Base-by-base conservation (phyloP, 1,139 yeast species). In the Arxiozyma bovina region DNA sequence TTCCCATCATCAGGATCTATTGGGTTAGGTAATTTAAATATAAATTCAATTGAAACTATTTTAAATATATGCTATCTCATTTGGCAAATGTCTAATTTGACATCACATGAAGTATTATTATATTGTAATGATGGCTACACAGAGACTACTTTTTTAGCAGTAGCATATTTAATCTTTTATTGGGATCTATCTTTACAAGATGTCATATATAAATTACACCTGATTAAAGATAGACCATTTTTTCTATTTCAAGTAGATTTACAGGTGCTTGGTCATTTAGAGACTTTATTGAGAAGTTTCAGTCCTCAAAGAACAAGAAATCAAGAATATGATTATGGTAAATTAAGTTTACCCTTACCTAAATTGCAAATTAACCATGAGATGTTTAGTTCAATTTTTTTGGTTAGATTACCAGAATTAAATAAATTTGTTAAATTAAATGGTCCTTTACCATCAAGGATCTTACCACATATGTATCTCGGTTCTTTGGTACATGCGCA, bases 81-180 rank as follows among this genome's bases (percentile, higher is more conserved):
- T 38, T 59, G 63, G 53, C 57, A 57, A 42, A 50, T 63, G 11
- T 58, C 65, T 4, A 48, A 52, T 12, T 30, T 51, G 17, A 59
- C 60, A 15, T 18, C 38, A 9, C 25, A 53, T 38, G 55, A 57
- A 4, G 55, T 69, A 1, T 62, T 91, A 58, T 74, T 90, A 18
- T 85, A 84, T 66, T 90, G 96, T 66, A 80, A 87, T 4, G 97
- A 91, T 71, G 98, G 98, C 0, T 91, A 90, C 69, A 89, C 97
- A 0, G 97, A 91, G 66, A 86, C 91, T 57, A 83, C 96, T 5
- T 75, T 91, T 34, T 71, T 91, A 50, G 80, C 83, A 0, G 73
- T 89, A 48, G 81, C 90, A 58, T 90, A 80, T 65, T 62, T 87
- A 55, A 85, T 91, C 58, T 91, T 85, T 68, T 70, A 85, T 2